These are phyloP conservation scores for Aechmea fasciata DNA, from an alignment of 176 grass and related monocot genomes.

Conservation along the genomic window DNA sequence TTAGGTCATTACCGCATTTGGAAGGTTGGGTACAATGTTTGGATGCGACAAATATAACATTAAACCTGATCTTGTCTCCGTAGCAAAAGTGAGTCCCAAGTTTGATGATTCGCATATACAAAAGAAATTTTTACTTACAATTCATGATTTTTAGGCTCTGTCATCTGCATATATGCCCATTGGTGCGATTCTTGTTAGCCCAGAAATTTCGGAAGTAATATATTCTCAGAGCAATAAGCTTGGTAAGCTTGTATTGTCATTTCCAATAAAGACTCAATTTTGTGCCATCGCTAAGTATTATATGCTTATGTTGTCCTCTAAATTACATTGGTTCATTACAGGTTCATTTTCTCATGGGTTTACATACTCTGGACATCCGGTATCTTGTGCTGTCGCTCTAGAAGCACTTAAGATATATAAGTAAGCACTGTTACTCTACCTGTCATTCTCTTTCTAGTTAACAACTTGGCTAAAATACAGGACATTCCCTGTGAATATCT, in stretches of 20 bases:
- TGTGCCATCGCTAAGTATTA: neutral
- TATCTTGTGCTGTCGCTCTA: conserved; percentile 79
- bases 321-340: conserved; percentile 7
- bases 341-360: conserved; percentile 98
- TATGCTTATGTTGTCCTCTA: no score
- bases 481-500: no score
- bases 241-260: conserved; percentile 32
- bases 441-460: neutral
- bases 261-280: neutral
- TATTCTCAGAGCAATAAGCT: conserved; percentile 96
- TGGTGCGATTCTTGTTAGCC: conserved; percentile 81
- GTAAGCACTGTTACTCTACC: conserved; percentile 15
- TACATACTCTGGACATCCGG: conserved; percentile 91
- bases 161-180: conserved; percentile 92
- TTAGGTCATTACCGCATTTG: conserved; percentile 97
- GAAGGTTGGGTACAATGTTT: conserved; percentile 95
- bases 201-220: conserved; percentile 78
- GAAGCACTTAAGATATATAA: conserved; percentile 86
- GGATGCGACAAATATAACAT: conserved; percentile 84
- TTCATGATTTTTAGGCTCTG: conserved; percentile 59
- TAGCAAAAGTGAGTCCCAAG: conserved; percentile 60
- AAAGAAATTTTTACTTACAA: conserved; percentile 9
- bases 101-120: neutral
- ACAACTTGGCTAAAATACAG: no score
- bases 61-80: conserved; percentile 80